A percentile compares a stretch with the other conserved stretches of the same genome.
These are phyloP conservation scores for Nemania abortiva DNA, from an alignment of 2,329 filamentous ascomycete species.

Conservation along the genomic window DNA sequence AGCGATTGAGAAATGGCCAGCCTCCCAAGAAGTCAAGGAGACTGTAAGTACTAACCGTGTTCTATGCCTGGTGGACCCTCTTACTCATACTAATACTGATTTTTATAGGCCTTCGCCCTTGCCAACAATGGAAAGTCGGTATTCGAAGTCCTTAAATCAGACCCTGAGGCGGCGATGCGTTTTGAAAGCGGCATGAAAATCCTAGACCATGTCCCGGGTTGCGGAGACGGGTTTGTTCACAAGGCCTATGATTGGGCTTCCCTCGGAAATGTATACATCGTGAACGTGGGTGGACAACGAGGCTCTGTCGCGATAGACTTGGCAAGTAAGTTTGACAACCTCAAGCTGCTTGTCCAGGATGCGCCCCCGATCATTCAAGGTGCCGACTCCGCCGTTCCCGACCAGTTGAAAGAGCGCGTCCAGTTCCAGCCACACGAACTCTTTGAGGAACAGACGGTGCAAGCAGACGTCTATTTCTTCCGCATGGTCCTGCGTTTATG, in stretches of 20 bases:
- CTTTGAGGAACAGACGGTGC: constrained; percentile 42
- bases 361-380: constrained; percentile 10
- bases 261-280: constrained; percentile 40
- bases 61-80: too few species aligned
- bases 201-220: constrained; percentile 40
- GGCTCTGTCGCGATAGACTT: constrained; percentile 43
- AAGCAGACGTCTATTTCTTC: constrained; percentile 45
- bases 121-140: constrained; percentile 37
- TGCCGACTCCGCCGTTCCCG: constrained; percentile 38
- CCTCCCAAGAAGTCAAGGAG: constrained; percentile 41
- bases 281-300: constrained; percentile 42
- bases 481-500: constrained; percentile 43
- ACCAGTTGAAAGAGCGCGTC: constrained; percentile 42
- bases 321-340: constrained; percentile 37
- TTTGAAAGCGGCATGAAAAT: constrained; percentile 29
- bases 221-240: constrained; percentile 23
- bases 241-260: constrained; percentile 46
- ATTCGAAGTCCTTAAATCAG: constrained; percentile 33
- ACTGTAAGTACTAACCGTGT: constrained; percentile 36
- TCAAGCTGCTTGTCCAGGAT: constrained; percentile 43
- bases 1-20: constrained; percentile 45
- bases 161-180: constrained; percentile 31
- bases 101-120: constrained; percentile 42
- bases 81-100: constrained; percentile 34
- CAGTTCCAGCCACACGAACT: constrained; percentile 43